phyloP scores from a whole-genome alignment of 139 green algal genomes.

The Coelastrella sp. region DNA sequence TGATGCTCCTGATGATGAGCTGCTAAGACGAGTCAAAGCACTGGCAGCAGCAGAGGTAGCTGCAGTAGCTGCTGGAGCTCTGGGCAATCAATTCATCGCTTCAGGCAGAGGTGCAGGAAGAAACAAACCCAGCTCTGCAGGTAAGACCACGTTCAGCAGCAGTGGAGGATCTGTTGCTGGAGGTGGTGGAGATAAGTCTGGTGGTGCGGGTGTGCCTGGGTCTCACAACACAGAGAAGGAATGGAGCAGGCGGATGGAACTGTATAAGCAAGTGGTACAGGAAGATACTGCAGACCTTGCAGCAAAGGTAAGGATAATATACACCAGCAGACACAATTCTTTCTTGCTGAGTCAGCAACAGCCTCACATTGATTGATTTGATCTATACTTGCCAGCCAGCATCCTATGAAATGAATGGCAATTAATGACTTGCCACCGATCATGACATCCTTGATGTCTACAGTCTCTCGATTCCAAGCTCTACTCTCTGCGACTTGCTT shows the following conservation, averaged over 20 bases:
- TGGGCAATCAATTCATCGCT: background rate
- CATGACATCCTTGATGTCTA: too few species aligned
- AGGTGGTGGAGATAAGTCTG: too few species aligned
- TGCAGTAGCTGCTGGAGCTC: constrained; percentile 19
- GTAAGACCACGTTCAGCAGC: background rate
- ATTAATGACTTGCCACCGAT: too few species aligned
- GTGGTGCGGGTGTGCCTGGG: too few species aligned
- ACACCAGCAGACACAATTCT: background rate
- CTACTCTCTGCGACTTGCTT: too few species aligned
- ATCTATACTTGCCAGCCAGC: background rate
- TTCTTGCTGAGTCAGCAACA: background rate
- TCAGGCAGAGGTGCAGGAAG: background rate
- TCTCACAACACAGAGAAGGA: constrained; percentile 67
- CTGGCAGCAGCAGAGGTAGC: constrained; percentile 53
- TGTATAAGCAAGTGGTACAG: constrained; percentile 28
- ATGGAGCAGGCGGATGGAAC: constrained; percentile 48
- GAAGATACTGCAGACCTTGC: constrained; percentile 58
- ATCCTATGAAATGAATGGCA: too few species aligned
- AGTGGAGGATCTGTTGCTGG: background rate
- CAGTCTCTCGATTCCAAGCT: too few species aligned
- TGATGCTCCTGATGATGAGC: constrained; percentile 49
- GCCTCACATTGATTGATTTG: background rate
- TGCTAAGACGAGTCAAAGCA: constrained; percentile 41
- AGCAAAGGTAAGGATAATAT: constrained; percentile 2
- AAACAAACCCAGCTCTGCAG: background rate